Conservation (phyloP, 2,329 filamentous ascomycete genomes). For the Colletotrichum eleusines region DNA sequence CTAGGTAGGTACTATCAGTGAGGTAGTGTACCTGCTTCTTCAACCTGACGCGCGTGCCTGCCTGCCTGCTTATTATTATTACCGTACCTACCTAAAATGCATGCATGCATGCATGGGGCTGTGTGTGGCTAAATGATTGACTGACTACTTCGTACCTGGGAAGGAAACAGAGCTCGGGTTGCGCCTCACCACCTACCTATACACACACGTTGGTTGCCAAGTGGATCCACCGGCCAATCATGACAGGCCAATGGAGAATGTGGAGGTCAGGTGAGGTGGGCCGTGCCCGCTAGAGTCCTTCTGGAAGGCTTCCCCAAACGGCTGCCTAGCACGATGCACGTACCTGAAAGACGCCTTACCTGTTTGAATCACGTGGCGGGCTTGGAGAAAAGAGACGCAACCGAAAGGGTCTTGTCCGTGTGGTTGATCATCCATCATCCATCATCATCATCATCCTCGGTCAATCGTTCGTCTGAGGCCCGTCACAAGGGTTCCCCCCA, state of each 20-base stretch:
- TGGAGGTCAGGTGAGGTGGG: slow-evolving; percentile 1
- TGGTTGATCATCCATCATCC: no score
- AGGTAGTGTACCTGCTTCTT: no score
- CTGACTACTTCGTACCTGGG: background rate
- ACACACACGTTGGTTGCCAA: background rate
- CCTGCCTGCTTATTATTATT: no score
- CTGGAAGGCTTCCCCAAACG: slow-evolving; percentile 38
- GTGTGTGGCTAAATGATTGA: no score
- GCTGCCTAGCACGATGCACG: slow-evolving; percentile 10
- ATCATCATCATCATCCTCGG: background rate
- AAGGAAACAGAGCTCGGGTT: background rate
- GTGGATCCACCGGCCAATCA: background rate
- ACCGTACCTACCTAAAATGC: no score
- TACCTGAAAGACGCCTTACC: background rate
- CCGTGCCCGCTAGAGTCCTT: slow-evolving; percentile 10
- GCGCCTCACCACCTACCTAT: background rate
- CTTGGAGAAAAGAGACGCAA: slow-evolving; percentile 6
- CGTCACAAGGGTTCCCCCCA: background rate
- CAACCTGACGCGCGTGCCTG: background rate
- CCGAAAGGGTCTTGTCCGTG: slow-evolving; percentile 3
- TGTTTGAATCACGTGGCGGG: background rate
- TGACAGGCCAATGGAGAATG: accelerated
- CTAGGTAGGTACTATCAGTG: no score
- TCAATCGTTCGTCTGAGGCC: slow-evolving; percentile 6
- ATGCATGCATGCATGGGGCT: no score